phyloP scores from a whole-genome alignment of 331 rosid genomes.

The Arachis monticola region DNA sequence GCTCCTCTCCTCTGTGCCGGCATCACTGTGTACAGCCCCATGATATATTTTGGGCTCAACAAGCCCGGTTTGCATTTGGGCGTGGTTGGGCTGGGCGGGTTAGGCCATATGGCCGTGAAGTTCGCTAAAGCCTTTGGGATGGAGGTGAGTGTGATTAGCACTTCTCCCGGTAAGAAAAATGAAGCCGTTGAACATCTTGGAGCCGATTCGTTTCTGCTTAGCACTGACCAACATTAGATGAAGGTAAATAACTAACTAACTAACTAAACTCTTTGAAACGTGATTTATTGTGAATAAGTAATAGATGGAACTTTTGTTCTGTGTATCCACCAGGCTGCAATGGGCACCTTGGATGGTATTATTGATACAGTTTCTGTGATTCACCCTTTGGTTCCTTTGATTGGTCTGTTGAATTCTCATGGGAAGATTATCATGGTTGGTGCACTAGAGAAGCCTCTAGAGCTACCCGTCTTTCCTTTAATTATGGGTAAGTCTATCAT shows the following conservation, averaged over 20 bases:
- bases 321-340: slow-evolving; percentile 37
- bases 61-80: slow-evolving; percentile 50
- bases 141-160: slow-evolving; percentile 57
- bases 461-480: slow-evolving; percentile 32
- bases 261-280: neutral
- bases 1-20: slow-evolving; percentile 67
- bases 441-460: slow-evolving; percentile 45
- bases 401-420: slow-evolving; percentile 42
- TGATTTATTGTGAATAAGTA: neutral
- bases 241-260: slow-evolving; percentile 28
- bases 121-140: slow-evolving; percentile 56
- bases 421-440: slow-evolving; percentile 54
- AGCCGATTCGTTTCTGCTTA: slow-evolving; percentile 52
- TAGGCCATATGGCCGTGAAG: slow-evolving; percentile 60
- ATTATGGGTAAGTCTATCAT: slow-evolving; percentile 28
- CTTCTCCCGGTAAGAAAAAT: slow-evolving; percentile 44
- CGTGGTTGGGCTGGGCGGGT: slow-evolving; percentile 62
- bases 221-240: slow-evolving; percentile 45
- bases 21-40: slow-evolving; percentile 57
- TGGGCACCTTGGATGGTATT: slow-evolving; percentile 55
- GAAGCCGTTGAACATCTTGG: slow-evolving; percentile 49
- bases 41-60: slow-evolving; percentile 45
- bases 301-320: neutral
- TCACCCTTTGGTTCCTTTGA: slow-evolving; percentile 44
- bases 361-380: slow-evolving; percentile 52